A percentile compares a stretch with the other conserved stretches of the same genome.
Evolutionary conservation across 2,329 filamentous ascomycete genomes (phyloP).

Genomic region (Rhynchosporium agropyri): DNA sequence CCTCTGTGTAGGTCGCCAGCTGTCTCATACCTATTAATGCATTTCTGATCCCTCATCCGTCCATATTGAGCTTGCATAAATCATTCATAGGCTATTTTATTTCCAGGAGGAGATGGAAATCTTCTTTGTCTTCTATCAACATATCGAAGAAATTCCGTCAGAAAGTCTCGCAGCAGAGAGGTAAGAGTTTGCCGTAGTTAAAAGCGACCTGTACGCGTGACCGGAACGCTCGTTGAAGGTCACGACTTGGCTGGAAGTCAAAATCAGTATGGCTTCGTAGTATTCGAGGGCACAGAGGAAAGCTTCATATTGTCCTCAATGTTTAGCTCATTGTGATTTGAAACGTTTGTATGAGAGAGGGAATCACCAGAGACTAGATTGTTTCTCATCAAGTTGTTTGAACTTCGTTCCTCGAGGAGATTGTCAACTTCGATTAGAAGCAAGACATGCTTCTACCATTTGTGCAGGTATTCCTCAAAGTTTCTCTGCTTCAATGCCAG

Average conservation of each 20-base stretch:
- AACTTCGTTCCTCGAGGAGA: neutral
- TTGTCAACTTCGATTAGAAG: neutral
- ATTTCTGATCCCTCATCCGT: neutral
- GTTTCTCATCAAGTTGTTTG: neutral
- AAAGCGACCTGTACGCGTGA: too few relatives aligned
- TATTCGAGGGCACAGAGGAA: constrained; percentile 4
- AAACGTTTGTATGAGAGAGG: too few relatives aligned
- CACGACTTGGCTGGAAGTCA: neutral
- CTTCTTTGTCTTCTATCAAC: too few relatives aligned
- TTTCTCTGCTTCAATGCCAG: neutral
- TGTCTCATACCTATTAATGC: neutral
- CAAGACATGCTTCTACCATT: neutral
- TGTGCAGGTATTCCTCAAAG: neutral
- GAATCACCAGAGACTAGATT: neutral
- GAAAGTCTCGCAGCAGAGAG: too few relatives aligned
- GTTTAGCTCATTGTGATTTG: too few relatives aligned
- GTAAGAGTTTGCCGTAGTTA: too few relatives aligned
- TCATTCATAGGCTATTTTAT: too few relatives aligned
- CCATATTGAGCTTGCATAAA: too few relatives aligned
- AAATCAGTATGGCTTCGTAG: constrained; percentile 2
- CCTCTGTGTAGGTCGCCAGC: neutral
- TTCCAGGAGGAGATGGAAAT: neutral
- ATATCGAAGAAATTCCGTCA: too few relatives aligned
- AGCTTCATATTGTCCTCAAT: neutral
- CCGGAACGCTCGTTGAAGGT: neutral